Conservation (phyloP, 2,329 filamentous ascomycete species). For the Ambrosiella beaveri region DNA sequence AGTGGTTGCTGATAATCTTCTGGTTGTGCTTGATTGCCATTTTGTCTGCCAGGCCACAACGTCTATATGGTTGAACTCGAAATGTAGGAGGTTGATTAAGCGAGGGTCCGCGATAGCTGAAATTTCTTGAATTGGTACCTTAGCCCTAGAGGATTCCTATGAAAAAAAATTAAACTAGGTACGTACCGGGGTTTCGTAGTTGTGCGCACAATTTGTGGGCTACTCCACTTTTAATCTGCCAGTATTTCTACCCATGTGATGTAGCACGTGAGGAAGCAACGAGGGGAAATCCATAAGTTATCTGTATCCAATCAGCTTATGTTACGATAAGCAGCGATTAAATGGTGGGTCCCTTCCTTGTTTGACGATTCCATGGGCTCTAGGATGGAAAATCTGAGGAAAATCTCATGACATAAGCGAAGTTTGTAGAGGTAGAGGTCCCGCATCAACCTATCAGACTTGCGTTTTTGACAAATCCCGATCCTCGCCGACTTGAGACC, state of each 20-base stretch:
- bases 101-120: constrained; percentile 13
- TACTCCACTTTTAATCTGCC: not conserved
- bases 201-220: constrained; percentile 12
- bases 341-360: constrained; percentile 4
- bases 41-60: constrained; percentile 13
- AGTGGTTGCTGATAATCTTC: constrained; percentile 94
- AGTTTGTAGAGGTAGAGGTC: not conserved
- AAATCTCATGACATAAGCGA: constrained; percentile 9
- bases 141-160: constrained; percentile 13
- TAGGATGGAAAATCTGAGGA: constrained; percentile 5
- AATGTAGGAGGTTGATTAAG: constrained; percentile 11
- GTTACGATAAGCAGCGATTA: constrained; percentile 1
- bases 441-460: not conserved
- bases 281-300: not conserved
- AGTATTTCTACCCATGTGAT: not conserved
- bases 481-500: not conserved
- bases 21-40: constrained; percentile 99
- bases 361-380: not conserved
- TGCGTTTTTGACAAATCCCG: not conserved
- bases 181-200: constrained; percentile 13
- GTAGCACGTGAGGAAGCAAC: constrained; percentile 8
- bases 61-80: constrained; percentile 13
- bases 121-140: constrained; percentile 14
- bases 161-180: constrained; percentile 11
- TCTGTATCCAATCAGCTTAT: constrained; percentile 8